Conservation (phyloP, 2,329 filamentous ascomycete genomes). For the Metarhizium sp. region DNA sequence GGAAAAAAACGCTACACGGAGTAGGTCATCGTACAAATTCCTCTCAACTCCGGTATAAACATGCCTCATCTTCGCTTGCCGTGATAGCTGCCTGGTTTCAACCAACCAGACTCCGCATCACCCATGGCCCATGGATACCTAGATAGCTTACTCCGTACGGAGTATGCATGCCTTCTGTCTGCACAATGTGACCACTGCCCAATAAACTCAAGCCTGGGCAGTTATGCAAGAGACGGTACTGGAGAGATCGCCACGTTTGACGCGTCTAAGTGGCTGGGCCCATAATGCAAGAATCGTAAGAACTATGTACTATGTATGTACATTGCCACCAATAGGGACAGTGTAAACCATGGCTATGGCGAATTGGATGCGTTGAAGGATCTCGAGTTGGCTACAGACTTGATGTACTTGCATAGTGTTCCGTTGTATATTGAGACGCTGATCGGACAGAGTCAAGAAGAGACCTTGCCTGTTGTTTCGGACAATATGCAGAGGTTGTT, state of each 20-base stretch:
- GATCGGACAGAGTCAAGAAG: too few relatives aligned
- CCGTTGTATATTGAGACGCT: too few relatives aligned
- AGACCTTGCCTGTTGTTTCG: too few relatives aligned
- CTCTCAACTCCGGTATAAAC: background rate
- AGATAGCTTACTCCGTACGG: too few relatives aligned
- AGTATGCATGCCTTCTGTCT: background rate
- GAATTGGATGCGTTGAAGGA: too few relatives aligned
- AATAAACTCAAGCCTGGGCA: slow-evolving; percentile 8
- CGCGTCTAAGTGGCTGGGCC: slow-evolving; percentile 10
- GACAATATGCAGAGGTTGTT: too few relatives aligned
- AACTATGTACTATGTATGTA: slow-evolving; percentile 2
- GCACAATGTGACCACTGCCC: slow-evolving; percentile 4
- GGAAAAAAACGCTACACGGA: too few relatives aligned
- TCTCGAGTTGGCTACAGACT: too few relatives aligned
- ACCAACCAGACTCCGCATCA: background rate
- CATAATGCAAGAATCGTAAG: slow-evolving; percentile 7
- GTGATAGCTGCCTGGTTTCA: background rate
- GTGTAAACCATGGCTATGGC: too few relatives aligned
- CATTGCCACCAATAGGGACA: background rate
- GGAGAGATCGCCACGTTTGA: slow-evolving; percentile 15
- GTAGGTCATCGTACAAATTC: background rate
- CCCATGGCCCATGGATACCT: background rate
- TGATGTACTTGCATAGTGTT: too few relatives aligned
- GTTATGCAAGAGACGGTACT: slow-evolving; percentile 14
- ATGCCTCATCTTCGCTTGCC: background rate